These are phyloP conservation scores for Waltergamsia citrina DNA, from an alignment of 2,329 filamentous ascomycete genomes.

Conservation along the genomic window DNA sequence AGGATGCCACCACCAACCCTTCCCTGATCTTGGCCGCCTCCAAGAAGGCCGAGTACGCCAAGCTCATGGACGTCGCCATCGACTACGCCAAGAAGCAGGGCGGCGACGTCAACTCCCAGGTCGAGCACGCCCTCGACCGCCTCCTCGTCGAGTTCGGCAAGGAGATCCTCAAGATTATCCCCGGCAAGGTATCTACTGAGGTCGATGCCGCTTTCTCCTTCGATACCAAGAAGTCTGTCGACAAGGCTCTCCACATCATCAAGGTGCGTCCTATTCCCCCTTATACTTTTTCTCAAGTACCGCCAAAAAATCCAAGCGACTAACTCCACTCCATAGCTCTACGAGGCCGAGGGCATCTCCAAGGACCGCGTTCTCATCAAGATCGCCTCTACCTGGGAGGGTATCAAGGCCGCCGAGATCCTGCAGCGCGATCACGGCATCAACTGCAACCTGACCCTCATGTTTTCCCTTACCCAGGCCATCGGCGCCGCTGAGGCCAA, in stretches of 20 bases:
- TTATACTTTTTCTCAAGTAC: constrained; percentile 4
- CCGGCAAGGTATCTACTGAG: constrained; percentile 97
- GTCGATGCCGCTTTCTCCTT: constrained; percentile 96
- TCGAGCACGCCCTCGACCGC: constrained; percentile 83
- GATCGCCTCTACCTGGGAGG: constrained; percentile 98
- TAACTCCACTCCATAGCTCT: constrained; percentile 57
- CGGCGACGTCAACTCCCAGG: constrained; percentile 64
- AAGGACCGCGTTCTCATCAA: constrained; percentile 98
- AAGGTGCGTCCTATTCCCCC: constrained; percentile 49
- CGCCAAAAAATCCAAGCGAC: background rate
- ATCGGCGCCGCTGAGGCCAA: constrained; percentile 91
- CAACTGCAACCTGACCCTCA: constrained; percentile 98
- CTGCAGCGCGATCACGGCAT: constrained; percentile 92
- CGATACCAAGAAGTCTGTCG: constrained; percentile 80
- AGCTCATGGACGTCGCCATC: constrained; percentile 79
- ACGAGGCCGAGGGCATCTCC: constrained; percentile 82
- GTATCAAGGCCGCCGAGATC: constrained; percentile 96
- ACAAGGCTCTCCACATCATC: constrained; percentile 96
- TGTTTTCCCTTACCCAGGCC: constrained; percentile 94
- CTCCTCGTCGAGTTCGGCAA: constrained; percentile 97
- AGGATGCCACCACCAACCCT: constrained; percentile 99
- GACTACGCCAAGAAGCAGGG: constrained; percentile 74
- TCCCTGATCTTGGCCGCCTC: constrained; percentile 96
- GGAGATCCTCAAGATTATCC: constrained; percentile 94
- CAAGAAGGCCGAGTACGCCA: constrained; percentile 95